These are phyloP conservation scores for Solanum chilense DNA, from an alignment of 257 asterid genomes.

Conservation along the genomic window DNA sequence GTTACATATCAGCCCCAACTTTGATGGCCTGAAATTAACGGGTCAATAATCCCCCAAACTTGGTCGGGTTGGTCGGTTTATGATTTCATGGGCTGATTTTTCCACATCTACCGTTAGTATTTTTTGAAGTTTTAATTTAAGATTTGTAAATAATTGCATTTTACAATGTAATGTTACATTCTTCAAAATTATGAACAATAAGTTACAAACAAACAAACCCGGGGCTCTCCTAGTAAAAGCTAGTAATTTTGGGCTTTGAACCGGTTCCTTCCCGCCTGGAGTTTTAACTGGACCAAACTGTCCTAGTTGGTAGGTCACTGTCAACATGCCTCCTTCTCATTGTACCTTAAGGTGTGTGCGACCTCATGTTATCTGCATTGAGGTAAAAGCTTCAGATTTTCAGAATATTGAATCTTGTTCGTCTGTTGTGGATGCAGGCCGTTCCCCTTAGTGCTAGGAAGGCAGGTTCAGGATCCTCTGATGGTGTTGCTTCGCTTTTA, in stretches of 20 bases:
- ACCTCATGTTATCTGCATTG: neutral
- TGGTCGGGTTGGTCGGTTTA: neutral
- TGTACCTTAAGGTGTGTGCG: neutral
- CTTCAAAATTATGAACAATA: neutral
- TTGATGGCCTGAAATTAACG: neutral
- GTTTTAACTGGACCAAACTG: neutral
- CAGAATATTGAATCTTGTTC: neutral
- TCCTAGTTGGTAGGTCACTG: neutral
- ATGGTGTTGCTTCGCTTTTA: conserved; percentile 67
- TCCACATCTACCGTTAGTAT: neutral
- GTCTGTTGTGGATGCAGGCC: conserved; percentile 42
- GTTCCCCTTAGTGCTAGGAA: conserved; percentile 85
- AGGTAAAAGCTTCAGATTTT: neutral
- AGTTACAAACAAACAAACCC: neutral
- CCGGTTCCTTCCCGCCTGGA: neutral
- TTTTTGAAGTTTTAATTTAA: neutral
- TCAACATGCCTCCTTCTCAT: neutral
- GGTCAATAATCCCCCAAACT: neutral
- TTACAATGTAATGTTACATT: neutral
- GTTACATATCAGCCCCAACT: neutral
- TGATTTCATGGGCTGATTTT: neutral
- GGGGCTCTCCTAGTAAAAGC: neutral
- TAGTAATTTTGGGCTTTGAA: neutral
- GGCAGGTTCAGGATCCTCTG: conserved; percentile 51
- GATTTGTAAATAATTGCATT: neutral